Evolutionary conservation across 768 basidiomycete genomes (phyloP).

Genomic region (Sarcomyxa edulis): DNA sequence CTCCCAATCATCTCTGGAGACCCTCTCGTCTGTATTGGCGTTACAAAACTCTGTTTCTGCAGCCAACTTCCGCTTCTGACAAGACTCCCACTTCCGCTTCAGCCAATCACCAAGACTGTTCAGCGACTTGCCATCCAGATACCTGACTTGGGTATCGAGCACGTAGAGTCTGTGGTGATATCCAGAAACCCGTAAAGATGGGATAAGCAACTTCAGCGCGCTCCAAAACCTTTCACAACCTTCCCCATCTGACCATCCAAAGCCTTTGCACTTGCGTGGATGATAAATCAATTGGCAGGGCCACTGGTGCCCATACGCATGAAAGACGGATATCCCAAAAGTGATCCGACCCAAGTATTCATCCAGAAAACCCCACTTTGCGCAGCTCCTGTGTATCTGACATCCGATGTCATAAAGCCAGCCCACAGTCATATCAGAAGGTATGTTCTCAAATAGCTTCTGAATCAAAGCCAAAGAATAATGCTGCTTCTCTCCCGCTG

Average conservation of each 20-base stretch:
- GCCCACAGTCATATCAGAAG: conserved; percentile 10
- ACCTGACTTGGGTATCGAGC: conserved; percentile 5
- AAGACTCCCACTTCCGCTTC: background rate
- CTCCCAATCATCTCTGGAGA: background rate
- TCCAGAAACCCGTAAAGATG: conserved; percentile 6
- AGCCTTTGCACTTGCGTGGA: conserved; percentile 18
- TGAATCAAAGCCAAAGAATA: conserved; percentile 24
- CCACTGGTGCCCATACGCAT: conserved; percentile 32
- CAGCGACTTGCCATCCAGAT: background rate
- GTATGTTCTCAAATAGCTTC: conserved; percentile 22
- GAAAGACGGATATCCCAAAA: conserved; percentile 26
- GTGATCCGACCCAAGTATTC: conserved; percentile 15
- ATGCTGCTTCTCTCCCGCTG: conserved; percentile 27
- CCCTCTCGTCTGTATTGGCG: background rate
- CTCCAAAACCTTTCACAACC: conserved; percentile 23
- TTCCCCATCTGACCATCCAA: conserved; percentile 22
- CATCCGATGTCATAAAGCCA: conserved; percentile 29
- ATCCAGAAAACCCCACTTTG: conserved; percentile 14
- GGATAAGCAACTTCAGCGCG: conserved; percentile 7
- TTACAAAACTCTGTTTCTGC: no score
- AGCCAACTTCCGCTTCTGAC: background rate
- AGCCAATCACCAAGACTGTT: conserved; percentile 4
- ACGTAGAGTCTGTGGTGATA: conserved; percentile 2
- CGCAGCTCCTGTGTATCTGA: conserved; percentile 16
- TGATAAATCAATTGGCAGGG: conserved; percentile 25